A percentile compares a stretch with the other conserved stretches of the same genome.
These are phyloP conservation scores for Lentithecium fluviatile DNA, from an alignment of 495 filamentous ascomycete genomes.

Conservation along the genomic window DNA sequence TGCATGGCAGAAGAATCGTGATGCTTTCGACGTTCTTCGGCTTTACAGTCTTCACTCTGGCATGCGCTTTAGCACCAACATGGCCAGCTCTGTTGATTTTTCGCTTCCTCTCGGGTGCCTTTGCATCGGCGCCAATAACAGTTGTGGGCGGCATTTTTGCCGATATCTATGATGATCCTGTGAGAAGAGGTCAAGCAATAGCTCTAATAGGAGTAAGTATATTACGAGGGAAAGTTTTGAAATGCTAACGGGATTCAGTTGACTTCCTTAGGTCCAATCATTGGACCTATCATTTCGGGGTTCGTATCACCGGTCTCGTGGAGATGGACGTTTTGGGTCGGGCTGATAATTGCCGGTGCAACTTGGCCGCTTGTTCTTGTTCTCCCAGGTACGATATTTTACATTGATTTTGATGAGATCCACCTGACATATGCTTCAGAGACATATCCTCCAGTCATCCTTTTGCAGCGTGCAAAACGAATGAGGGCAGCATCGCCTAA, in stretches of 20 bases:
- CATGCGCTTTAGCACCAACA: constrained; percentile 6
- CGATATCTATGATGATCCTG: constrained; percentile 10
- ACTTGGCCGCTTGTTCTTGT: neutral
- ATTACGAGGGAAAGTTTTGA: constrained; percentile 6
- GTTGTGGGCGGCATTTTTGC: constrained; percentile 5
- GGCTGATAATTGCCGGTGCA: neutral
- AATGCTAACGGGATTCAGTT: constrained; percentile 5
- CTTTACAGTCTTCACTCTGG: constrained; percentile 6
- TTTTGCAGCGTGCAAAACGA: too few species aligned
- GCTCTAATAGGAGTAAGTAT: constrained; percentile 3
- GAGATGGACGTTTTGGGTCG: constrained; percentile 1
- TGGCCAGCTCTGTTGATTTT: constrained; percentile 5
- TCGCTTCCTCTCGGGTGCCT: constrained; percentile 4
- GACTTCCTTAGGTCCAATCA: constrained; percentile 1
- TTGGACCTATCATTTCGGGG: constrained; percentile 6
- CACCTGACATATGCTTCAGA: neutral
- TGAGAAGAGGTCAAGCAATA: neutral
- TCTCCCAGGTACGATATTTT: neutral
- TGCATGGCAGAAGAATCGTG: constrained; percentile 1
- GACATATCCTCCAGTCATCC: neutral
- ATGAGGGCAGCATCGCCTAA: neutral
- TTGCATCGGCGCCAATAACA: constrained; percentile 2
- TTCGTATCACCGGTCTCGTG: neutral
- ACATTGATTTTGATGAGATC: neutral
- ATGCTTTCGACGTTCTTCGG: constrained; percentile 3